Evolutionary conservation across 441 rosid genomes (phyloP).

Genomic region (Pelargonium australe): DNA sequence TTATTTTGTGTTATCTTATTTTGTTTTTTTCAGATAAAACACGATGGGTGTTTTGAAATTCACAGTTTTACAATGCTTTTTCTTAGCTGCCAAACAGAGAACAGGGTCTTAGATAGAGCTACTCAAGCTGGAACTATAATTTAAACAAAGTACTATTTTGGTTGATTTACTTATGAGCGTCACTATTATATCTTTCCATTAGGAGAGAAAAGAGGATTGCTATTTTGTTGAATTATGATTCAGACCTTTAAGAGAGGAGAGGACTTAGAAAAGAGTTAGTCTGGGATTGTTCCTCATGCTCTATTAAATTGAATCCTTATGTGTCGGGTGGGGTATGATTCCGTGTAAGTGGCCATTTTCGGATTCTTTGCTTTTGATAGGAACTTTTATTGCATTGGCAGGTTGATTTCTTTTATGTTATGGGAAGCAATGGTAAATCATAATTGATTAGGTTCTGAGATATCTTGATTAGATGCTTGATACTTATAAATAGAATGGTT

Average conservation of each 20-base stretch:
- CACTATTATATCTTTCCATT: not conserved
- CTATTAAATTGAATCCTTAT: not conserved
- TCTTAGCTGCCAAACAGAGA: too few relatives aligned
- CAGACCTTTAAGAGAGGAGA: not conserved
- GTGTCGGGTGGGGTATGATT: not conserved
- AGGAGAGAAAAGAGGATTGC: not conserved
- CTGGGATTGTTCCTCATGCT: not conserved
- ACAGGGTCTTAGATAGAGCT: too few relatives aligned
- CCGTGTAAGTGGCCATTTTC: not conserved
- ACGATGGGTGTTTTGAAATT: too few relatives aligned
- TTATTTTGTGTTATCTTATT: too few relatives aligned
- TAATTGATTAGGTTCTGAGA: not conserved
- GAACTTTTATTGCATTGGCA: not conserved
- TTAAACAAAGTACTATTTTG: not conserved
- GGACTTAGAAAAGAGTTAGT: not conserved
- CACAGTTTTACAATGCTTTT: too few relatives aligned
- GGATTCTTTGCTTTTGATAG: not conserved
- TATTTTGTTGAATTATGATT: not conserved
- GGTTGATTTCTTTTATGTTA: not conserved
- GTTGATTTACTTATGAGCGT: not conserved
- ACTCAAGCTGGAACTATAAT: too few relatives aligned
- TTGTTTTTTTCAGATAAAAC: too few relatives aligned
- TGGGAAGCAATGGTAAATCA: not conserved
- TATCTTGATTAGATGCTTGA: not conserved
- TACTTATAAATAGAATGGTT: slow-evolving; percentile 7